Conservation (phyloP, 495 filamentous ascomycete genomes). For the Penicillium coffeae region DNA sequence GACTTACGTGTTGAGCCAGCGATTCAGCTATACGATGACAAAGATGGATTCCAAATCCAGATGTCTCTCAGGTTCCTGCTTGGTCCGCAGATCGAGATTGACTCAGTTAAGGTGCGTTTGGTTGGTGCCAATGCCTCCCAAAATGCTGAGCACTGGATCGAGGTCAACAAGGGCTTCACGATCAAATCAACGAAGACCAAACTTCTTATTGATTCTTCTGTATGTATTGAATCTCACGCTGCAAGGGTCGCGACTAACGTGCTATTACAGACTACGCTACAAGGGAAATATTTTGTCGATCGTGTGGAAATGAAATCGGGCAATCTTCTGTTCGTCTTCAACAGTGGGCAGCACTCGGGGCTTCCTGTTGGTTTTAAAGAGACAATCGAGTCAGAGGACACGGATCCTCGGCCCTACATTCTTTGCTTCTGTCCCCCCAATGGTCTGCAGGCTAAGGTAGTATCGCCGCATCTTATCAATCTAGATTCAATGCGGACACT, state of each 20-base stretch:
- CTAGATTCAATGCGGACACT: slow-evolving; percentile 72
- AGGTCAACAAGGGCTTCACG: slow-evolving; percentile 26
- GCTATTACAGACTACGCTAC: slow-evolving; percentile 52
- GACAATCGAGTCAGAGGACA: slow-evolving; percentile 33
- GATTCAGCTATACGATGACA: slow-evolving; percentile 63
- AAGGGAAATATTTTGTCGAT: slow-evolving; percentile 73
- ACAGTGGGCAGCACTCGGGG: slow-evolving; percentile 27
- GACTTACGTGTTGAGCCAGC: slow-evolving; percentile 65
- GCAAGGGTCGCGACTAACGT: slow-evolving; percentile 20
- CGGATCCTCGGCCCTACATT: slow-evolving; percentile 39
- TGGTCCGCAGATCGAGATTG: slow-evolving; percentile 62
- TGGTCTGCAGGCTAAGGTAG: slow-evolving; percentile 47
- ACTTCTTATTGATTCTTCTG: slow-evolving; percentile 38
- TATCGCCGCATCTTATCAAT: slow-evolving; percentile 51
- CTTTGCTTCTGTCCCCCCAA: slow-evolving; percentile 48
- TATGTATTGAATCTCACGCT: slow-evolving; percentile 5
- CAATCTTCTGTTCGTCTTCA: slow-evolving; percentile 61
- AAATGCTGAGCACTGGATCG: slow-evolving; percentile 42
- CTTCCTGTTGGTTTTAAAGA: slow-evolving; percentile 42
- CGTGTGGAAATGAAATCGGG: slow-evolving; percentile 62
- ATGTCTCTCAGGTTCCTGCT: slow-evolving; percentile 70
- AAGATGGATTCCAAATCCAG: slow-evolving; percentile 73
- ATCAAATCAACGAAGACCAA: slow-evolving; percentile 39
- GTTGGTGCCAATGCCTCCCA: slow-evolving; percentile 33
- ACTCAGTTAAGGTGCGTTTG: slow-evolving; percentile 64